phyloP scores from a whole-genome alignment of 345 rosid genomes.

The Turritis glabra region DNA sequence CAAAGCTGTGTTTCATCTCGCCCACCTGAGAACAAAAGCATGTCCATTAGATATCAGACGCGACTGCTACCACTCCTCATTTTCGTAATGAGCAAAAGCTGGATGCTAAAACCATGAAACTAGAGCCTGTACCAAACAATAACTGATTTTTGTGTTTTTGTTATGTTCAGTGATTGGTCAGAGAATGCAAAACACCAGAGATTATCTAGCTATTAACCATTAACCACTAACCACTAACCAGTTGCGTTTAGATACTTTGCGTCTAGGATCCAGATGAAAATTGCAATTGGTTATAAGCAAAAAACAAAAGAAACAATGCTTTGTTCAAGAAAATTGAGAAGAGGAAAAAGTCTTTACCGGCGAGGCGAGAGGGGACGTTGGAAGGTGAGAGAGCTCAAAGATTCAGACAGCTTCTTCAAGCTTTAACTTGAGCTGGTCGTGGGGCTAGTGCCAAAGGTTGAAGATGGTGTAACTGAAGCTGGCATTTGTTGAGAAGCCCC shows the following conservation, averaged over 20 bases:
- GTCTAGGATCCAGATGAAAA: not conserved
- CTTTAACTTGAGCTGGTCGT: constrained; percentile 26
- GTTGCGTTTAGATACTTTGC: not conserved
- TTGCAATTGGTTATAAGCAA: not conserved
- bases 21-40: constrained; percentile 23
- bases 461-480: constrained; percentile 46
- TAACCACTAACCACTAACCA: not conserved
- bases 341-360: constrained; percentile 16
- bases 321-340: not conserved
- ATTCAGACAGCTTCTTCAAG: not conserved
- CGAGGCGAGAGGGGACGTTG: not conserved
- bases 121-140: not conserved
- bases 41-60: not conserved
- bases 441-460: constrained; percentile 61
- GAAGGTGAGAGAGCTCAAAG: constrained; percentile 8
- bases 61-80: not conserved
- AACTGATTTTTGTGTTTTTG: not conserved
- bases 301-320: not conserved
- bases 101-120: not conserved
- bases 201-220: not conserved
- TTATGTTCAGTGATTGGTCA: not conserved
- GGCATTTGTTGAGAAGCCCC: constrained; percentile 61
- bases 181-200: not conserved
- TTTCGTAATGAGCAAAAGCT: not conserved
- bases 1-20: constrained; percentile 5